phyloP scores from a whole-genome alignment of 805 yeast species.

The Zygosaccharomyces pseudorouxii region DNA sequence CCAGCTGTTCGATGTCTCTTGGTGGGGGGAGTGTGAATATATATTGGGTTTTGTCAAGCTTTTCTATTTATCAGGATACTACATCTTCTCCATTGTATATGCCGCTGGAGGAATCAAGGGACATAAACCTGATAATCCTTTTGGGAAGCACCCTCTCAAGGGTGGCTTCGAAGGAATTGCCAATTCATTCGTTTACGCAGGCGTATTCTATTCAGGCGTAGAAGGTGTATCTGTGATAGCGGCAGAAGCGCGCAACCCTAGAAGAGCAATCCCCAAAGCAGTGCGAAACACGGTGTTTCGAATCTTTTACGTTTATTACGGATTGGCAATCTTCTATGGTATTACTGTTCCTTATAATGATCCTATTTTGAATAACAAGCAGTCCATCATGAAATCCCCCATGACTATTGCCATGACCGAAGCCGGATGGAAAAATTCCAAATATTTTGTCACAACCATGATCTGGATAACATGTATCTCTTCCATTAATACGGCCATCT shows the following conservation, averaged over 20 bases:
- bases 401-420: constrained; percentile 45
- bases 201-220: constrained; percentile 56
- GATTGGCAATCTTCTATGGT: constrained; percentile 53
- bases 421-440: constrained; percentile 50
- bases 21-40: constrained; percentile 56
- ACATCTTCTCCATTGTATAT: constrained; percentile 45
- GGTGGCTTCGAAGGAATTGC: constrained; percentile 53
- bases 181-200: constrained; percentile 53
- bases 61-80: constrained; percentile 44
- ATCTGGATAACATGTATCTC: constrained; percentile 60
- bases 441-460: constrained; percentile 49
- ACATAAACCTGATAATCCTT: constrained; percentile 36
- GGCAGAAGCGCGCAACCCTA: constrained; percentile 57
- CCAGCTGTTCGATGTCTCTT: constrained; percentile 48
- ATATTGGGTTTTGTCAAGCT: constrained; percentile 46
- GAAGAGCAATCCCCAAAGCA: constrained; percentile 53
- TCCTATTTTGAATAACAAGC: constrained; percentile 39
- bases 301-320: constrained; percentile 48
- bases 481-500: constrained; percentile 66
- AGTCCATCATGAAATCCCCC: constrained; percentile 44
- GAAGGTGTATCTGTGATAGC: constrained; percentile 57
- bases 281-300: constrained; percentile 53
- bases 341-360: constrained; percentile 55
- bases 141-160: constrained; percentile 35
- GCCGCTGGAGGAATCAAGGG: constrained; percentile 41